Base-by-base conservation (phyloP, 306 rosid genomes). In the Oxytropis ochrocephala region DNA sequence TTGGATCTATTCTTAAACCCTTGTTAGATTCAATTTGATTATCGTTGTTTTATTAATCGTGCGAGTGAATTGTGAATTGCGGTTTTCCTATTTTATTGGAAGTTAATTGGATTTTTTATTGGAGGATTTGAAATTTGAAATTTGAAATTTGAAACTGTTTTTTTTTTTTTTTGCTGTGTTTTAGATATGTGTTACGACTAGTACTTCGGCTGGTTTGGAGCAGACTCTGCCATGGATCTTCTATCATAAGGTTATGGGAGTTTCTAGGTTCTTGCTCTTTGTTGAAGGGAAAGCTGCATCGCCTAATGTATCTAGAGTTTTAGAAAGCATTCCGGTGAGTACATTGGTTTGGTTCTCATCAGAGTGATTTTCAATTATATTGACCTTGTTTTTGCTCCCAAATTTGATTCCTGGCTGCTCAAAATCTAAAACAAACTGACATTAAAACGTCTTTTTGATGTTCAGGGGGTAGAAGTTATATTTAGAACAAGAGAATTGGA, bases 201-300 rank as follows among this genome's bases (percentile, higher is more conserved):
- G 96, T 69, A 94, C 96, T 81, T 88, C 97, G 19, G 96, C 91
- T 53, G 89, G 90, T 63, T 78, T 94, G 69, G 95, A 91, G 73
- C 99, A 94, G 83, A 88, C 78, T 42, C 83, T 94, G 79, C 99
- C 99, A 1, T 91, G 99, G 99, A 85, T 94, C 61, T 94, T 79
- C 79, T 94, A 88, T 82, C 99, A 94, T 71, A 94, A 91, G 80
- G 92, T 94, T 29, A 78, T 94, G 64, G 99, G 99, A 72, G 99
- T 94, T 70, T 87, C 99, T 0, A 85, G 9, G 73, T 94, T 91
- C 62, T 78, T 88, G 17, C 95, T 94, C 65, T 94, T 94, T 33
- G 97, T 94, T 18, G 99, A 94, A 83, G 99, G 96, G 72, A 91
- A 88, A 72, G 99, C 99, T 70, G 95, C 99, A 12, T 81, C 95